A percentile compares a stretch with the other conserved stretches of the same genome.
Conservation (phyloP, 1,139 yeast genomes). For the Blastobotrys aristatus region DNA sequence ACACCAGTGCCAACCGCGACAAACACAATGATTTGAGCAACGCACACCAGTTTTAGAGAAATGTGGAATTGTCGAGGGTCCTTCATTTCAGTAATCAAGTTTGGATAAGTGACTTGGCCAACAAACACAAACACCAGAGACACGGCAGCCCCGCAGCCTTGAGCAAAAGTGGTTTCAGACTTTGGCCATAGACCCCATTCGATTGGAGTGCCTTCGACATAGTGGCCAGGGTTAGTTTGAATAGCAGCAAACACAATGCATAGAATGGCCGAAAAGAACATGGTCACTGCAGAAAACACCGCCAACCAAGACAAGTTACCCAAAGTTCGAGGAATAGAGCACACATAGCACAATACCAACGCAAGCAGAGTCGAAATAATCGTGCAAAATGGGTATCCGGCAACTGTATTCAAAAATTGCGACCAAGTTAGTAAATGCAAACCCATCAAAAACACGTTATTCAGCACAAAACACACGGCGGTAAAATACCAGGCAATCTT, state of each 20-base stretch:
- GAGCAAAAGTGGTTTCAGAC: conserved; percentile 48
- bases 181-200: conserved; percentile 46
- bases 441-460: conserved; percentile 54
- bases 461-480: conserved; percentile 49
- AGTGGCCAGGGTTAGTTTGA: conserved; percentile 46
- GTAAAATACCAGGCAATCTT: conserved; percentile 55
- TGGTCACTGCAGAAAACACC: conserved; percentile 49
- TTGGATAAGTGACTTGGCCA: conserved; percentile 59
- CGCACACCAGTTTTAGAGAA: conserved; percentile 49
- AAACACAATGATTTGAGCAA: conserved; percentile 46
- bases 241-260: conserved; percentile 52
- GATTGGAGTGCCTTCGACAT: conserved; percentile 39
- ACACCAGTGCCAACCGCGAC: conserved; percentile 52
- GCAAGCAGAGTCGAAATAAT: conserved; percentile 48
- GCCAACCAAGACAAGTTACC: conserved; percentile 48
- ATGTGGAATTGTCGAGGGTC: conserved; percentile 54
- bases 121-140: conserved; percentile 60
- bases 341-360: conserved; percentile 44
- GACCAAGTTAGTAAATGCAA: conserved; percentile 57
- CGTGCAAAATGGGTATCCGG: conserved; percentile 49
- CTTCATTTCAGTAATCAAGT: conserved; percentile 57
- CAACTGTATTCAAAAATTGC: conserved; percentile 52
- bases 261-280: conserved; percentile 52
- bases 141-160: conserved; percentile 52
- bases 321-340: conserved; percentile 54